Base-by-base conservation (phyloP, 2,329 filamentous ascomycete genomes). In the Fusarium humuli region DNA sequence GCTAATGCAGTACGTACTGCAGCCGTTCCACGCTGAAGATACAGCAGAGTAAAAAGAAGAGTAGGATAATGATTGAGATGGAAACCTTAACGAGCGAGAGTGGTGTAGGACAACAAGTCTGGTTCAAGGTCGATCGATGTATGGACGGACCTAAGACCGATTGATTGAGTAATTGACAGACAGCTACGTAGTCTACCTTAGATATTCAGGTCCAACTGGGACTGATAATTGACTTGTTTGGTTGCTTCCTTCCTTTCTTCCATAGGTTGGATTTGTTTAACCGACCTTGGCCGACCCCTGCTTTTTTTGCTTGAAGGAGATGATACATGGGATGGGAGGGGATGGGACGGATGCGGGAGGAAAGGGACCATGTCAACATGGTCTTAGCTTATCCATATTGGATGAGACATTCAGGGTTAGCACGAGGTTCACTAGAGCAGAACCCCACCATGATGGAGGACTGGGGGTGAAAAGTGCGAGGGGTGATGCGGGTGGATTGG, bases 331-430 rank as follows among this genome's bases (percentile, higher is more conserved):
- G 27, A 48, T 22, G 42, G 23, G 22, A 45, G 73, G 71, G 67
- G 65, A 71, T 71, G 70, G 70, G 57, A 73, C 59, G 70, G 68
- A 71, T 65, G 71, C 71, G 73, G 73, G 73, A 75, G 65, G 71
- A 74, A 74, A 62, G 63, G 69, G 63, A 47, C 54, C 57, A 70
- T 61, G 58, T 50, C 65, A 44, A 46, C 55, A 58, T 59, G 55
- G 53, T 57, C 72, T 67, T 49, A 61, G 57, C 46, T 54, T 54
- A 45, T 61, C 57, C 59, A 46, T 55, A 42, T 34, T 54, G 69
- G 70, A 60, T 47, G 58, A 52, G 62, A 55, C 72, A 49, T 49
- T 45, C 54, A 61, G 64, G 72, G 70, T 60, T 74, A 62, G 72
- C 72, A 74, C 72, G 72, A 73, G 69, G 70, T 67, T 72, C 64